Evolutionary conservation across 2,329 filamentous ascomycete genomes (phyloP), one percentile per base, ranked within the genome.

Genomic region (Colletotrichum gloeosporioides): DNA sequence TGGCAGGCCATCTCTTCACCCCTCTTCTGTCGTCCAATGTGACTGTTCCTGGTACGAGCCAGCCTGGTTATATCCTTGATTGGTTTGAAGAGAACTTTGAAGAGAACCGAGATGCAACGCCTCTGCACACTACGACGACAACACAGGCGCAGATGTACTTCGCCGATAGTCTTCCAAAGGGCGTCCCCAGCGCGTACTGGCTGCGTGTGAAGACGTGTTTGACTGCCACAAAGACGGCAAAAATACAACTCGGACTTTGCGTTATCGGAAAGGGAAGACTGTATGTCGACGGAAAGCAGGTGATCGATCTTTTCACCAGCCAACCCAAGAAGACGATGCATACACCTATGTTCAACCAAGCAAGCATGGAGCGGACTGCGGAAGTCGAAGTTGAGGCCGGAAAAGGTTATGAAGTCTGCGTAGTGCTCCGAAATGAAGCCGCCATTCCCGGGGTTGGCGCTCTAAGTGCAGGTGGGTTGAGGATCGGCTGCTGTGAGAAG

Each of bases 331-430:
- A 83, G 44, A 84, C 82, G 0, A 81, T 83, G 27, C 18, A 57
- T 6, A 32, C 55, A 29, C 53, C 55, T 4, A 85, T 86, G 67
- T 84, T 87, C 72, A 80, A 82, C 4, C 79, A 81, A 39, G 82
- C 82, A 5, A 84, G 83, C 22, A 79, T 78, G n/a, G 83, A 86
- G 69, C 81, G 82, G 32, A n/a, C 22, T 32, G 39, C 74, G 78
- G 74, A 72, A 3, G 4, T 82, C 78, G 29, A 25, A 79, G 92
- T 93, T 79, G 92, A 89, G 79, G 87, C 4, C 5, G 61, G 69
- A 15, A 34, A 55, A 0, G 0, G 2, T n/a, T 64, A 71, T 31
- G 8, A 27, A 16, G 4, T 71, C 13, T 34, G 25, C 4, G 69
- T 71, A 1, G 9, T 71, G 18, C 36, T 71, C n/a, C 12, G 18